phyloP scores from a whole-genome alignment of 768 basidiomycete genomes.

The Suillus weaverae region DNA sequence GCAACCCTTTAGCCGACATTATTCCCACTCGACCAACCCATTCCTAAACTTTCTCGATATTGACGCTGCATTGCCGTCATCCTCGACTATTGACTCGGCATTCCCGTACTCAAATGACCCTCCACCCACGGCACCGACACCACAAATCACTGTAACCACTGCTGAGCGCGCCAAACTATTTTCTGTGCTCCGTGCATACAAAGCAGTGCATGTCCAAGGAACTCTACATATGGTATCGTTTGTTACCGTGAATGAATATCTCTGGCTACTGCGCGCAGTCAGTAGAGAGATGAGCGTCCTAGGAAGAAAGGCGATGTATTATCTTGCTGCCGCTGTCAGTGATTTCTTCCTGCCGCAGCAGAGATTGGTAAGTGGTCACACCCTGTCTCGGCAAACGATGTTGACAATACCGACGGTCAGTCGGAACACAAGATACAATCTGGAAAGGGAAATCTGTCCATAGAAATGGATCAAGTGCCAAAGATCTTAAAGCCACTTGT shows the following conservation, averaged over 20 bases:
- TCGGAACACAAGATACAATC: conserved; percentile 99
- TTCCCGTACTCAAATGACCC: conserved; percentile 33
- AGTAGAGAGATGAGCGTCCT: conserved; percentile 74
- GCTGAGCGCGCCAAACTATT: conserved; percentile 66
- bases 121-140: conserved; percentile 24
- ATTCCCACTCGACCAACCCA: conserved; percentile 96
- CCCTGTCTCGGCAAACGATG: neutral
- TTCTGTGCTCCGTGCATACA: conserved; percentile 75
- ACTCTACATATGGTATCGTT: conserved; percentile 85
- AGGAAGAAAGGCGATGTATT: conserved; percentile 81
- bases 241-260: conserved; percentile 94
- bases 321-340: conserved; percentile 96
- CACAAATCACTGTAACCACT: conserved; percentile 64
- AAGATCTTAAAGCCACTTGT: conserved; percentile 94
- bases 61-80: conserved; percentile 26
- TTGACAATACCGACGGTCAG: conserved; percentile 40
- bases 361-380: conserved; percentile 67
- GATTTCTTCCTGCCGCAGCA: conserved; percentile 96
- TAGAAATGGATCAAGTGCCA: conserved; percentile 99
- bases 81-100: conserved; percentile 18
- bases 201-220: conserved; percentile 71
- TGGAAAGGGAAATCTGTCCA: conserved; percentile 86
- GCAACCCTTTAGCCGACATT: conserved; percentile 96
- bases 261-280: conserved; percentile 85
- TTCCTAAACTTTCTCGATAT: conserved; percentile 95